Base-by-base conservation (phyloP, 805 yeast genomes). In the Saccharomycopsis babjevae region DNA sequence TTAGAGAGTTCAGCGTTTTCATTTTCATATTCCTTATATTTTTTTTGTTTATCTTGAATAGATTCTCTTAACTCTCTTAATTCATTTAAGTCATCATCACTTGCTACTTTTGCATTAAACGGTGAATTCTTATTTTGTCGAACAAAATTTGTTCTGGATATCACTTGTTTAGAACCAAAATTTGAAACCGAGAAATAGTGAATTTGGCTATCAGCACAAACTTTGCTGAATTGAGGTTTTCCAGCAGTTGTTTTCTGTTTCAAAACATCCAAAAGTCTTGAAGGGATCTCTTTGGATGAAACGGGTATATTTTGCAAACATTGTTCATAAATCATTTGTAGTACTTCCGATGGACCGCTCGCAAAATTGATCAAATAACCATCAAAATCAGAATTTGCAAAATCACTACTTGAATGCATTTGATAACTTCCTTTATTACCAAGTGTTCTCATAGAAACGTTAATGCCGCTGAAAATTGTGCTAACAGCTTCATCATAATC, bases 291-390 rank as follows among this genome's bases (percentile, higher is more conserved):
- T n/a, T 69, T 72, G 16, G 74, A 71, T 0, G 88, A 69, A 5
- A 86, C 84, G 0, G 97, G 97, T 34, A 89, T 81, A 59, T 71
- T 70, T 64, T 83, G 78, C 50, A 63, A 39, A 18, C 83, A 70
- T 54, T 79, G 77, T 42, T 72, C 73, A 59, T 74, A 73, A 38
- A 92, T 76, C 90, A 88, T 89, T 59, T 79, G 77, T 57, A 89
- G 69, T 1, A 93, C 96, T 10, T 80, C 79, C 5, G 71, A 68
- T 0, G 97, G 96, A 0, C 97, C 98, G 1, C 73, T 71, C 1
- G 93, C 68, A 64, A 82, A 82, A 67, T 94, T 97, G 1, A 80
- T 71, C 30, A 91, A 66, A 67, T 82, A 89, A 0, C 96, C 94
- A 60, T 88, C 96, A 70, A 94, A 91, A 56, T 77, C 68, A 8